Percentiles rank a stretch among this genome's conserved stretches.
Evolutionary conservation across 2,329 filamentous ascomycete species (phyloP).

Genomic region (Pestalotiopsis sp.): DNA sequence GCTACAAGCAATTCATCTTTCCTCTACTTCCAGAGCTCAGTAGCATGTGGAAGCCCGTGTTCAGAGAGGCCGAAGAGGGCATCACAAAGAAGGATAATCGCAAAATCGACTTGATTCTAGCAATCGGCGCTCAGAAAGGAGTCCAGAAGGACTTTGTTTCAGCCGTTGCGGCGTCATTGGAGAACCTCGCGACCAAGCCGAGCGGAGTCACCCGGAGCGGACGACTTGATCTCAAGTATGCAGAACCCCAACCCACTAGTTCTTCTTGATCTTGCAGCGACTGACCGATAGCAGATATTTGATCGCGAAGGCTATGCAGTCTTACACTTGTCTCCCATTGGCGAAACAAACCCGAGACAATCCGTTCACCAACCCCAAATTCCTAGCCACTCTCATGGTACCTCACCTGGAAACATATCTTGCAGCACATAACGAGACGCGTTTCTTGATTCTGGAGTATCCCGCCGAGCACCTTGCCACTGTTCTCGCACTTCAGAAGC

Average conservation of each 20-base stretch:
- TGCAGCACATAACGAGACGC: conserved; percentile 51
- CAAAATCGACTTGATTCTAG: conserved; percentile 60
- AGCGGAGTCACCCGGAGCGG: conserved; percentile 55
- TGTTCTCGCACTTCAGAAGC: conserved; percentile 57
- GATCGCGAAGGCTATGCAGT: conserved; percentile 62
- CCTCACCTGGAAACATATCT: conserved; percentile 65
- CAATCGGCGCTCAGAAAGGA: conserved; percentile 58
- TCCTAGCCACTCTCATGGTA: conserved; percentile 60
- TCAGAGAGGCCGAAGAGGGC: conserved; percentile 39
- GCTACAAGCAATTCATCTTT: conserved; percentile 51
- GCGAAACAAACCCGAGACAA: conserved; percentile 54
- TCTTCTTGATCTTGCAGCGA: background rate
- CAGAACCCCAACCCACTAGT: background rate
- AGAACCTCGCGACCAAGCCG: conserved; percentile 55
- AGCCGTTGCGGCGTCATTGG: conserved; percentile 53
- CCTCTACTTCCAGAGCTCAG: conserved; percentile 51
- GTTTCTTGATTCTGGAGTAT: conserved; percentile 63
- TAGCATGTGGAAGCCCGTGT: conserved; percentile 56
- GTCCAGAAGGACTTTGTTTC: conserved; percentile 54
- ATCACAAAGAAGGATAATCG: conserved; percentile 35
- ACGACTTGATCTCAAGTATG: conserved; percentile 61
- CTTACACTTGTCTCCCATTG: conserved; percentile 53
- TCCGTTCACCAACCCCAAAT: conserved; percentile 54
- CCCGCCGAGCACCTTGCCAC: conserved; percentile 58
- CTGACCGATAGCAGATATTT: conserved; percentile 49